A percentile compares a stretch with the other conserved stretches of the same genome.
phyloP scores from a whole-genome alignment of 2,329 filamentous ascomycete species.

The Colletotrichum sp. region DNA sequence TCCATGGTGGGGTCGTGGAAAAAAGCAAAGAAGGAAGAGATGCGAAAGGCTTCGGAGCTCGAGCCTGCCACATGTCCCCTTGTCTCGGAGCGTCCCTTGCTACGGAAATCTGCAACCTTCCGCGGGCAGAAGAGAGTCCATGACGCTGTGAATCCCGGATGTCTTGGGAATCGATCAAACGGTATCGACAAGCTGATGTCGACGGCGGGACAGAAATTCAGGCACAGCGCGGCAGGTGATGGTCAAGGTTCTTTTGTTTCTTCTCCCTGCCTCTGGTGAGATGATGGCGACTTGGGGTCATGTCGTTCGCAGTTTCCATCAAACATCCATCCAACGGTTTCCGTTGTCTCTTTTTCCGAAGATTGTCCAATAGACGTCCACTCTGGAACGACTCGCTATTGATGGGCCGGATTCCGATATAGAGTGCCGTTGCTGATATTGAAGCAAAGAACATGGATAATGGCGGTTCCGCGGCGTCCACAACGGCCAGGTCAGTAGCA shows the following conservation, averaged over 20 bases:
- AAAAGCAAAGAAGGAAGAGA: constrained; percentile 11
- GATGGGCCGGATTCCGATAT: not conserved
- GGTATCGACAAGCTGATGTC: not conserved
- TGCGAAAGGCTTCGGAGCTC: constrained; percentile 1
- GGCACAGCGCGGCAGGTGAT: not conserved
- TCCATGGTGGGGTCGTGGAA: not conserved
- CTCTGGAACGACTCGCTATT: not conserved
- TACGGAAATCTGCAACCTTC: constrained; percentile 1
- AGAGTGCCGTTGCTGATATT: not conserved
- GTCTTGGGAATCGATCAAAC: not conserved
- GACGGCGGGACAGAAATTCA: not conserved
- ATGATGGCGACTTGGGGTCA: not conserved
- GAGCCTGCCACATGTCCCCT: not conserved
- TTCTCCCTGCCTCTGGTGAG: not conserved
- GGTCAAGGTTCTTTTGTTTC: not conserved
- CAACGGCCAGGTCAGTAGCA: not conserved
- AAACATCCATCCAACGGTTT: not conserved
- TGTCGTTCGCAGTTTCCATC: not conserved
- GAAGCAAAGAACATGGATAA: constrained; percentile 11
- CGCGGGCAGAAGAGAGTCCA: not conserved
- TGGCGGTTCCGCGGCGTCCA: not conserved
- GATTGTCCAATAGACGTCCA: not conserved
- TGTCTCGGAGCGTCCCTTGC: constrained; percentile 12
- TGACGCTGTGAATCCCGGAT: not conserved
- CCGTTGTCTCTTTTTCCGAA: not conserved